Evolutionary conservation across 2,329 filamentous ascomycete species (phyloP), one percentile per base, ranked within the genome.

Genomic region (Colletotrichum sp.): DNA sequence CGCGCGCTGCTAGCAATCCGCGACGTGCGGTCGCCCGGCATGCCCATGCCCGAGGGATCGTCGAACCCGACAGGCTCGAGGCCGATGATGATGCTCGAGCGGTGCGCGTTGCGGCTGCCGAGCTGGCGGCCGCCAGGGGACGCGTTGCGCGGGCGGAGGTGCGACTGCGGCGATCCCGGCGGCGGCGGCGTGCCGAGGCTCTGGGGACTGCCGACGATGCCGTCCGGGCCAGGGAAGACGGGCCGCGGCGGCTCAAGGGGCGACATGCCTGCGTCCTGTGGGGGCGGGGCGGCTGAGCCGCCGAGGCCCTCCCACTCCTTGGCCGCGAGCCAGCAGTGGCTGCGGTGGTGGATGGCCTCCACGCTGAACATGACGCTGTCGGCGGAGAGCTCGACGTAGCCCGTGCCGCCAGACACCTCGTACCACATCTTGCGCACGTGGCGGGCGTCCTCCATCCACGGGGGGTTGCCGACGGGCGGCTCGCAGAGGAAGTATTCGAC

Each of bases 401-500:
- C 88, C 26, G 82, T 79, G 36, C 89, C 89, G 22, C 94, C 95
- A 4, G 94, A 92, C 7, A 95, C 91, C 78, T 94, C 91, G 83
- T 95, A 95, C 94, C 94, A 95, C 80, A 92, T 92, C 85, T 92
- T 92, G 79, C 91, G 90, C 16, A 93, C 90, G 64, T 91, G 87
- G 39, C 89, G 88, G 48, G 91, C 90, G 69, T 94, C 93, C 71
- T 92, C 90, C 62, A 93, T 88, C 95, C 95, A 97, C 1, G 95
- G 95, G 0, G 92, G 88, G 71, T 93, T 92, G 22, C 93, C 93
- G 80, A 94, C 91, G 0, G 94, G 93, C 6, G 94, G 92, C 81
- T 95, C 90, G 83, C 95, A 96, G 32, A 96, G 87, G 86, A 96
- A 97, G 84, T 96, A 95, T 83, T 96, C 95, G 4, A 95, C 93